Conservation (phyloP, 1,284 basidiomycete species). For the Flammula alnicola region DNA sequence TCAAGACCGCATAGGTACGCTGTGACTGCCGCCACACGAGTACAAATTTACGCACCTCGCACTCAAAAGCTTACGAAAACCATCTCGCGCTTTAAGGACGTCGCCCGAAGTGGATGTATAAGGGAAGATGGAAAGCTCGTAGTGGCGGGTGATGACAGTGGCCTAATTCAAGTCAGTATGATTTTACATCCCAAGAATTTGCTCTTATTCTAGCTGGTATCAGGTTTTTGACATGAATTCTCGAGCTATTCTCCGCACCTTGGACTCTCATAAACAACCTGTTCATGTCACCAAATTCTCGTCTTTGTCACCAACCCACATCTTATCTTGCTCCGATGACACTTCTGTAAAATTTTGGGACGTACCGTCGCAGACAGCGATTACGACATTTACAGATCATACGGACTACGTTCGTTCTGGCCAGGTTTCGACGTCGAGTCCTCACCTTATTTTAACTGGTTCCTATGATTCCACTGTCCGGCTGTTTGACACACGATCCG, state of each 20-base stretch:
- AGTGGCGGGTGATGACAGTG: slow-evolving; percentile 94
- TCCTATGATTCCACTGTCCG: slow-evolving; percentile 95
- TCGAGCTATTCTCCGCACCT: slow-evolving; percentile 90
- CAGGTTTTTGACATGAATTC: slow-evolving; percentile 96
- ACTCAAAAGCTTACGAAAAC: slow-evolving; percentile 97
- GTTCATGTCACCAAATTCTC: slow-evolving; percentile 97
- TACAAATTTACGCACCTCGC: slow-evolving; percentile 95
- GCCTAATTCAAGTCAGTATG: slow-evolving; percentile 79
- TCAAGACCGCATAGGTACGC: slow-evolving; percentile 91
- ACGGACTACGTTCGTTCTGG: slow-evolving; percentile 96
- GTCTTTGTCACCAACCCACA: slow-evolving; percentile 75
- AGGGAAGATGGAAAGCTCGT: slow-evolving; percentile 94
- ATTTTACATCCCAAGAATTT: slow-evolving; percentile 1
- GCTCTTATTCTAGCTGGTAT: slow-evolving; percentile 17
- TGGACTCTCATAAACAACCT: slow-evolving; percentile 93
- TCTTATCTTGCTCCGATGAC: slow-evolving; percentile 96
- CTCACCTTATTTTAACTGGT: slow-evolving; percentile 87
- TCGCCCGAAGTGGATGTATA: slow-evolving; percentile 87
- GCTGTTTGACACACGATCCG: slow-evolving; percentile 87
- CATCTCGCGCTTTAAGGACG: slow-evolving; percentile 96
- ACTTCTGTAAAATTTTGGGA: slow-evolving; percentile 95
- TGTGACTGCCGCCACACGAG: slow-evolving; percentile 91
- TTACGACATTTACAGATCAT: slow-evolving; percentile 84
- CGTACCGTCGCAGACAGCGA: slow-evolving; percentile 84
- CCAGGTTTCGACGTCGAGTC: slow-evolving; percentile 82